Base-by-base conservation (phyloP, 164 flowering plant genomes). In the Vitis labrusca region DNA sequence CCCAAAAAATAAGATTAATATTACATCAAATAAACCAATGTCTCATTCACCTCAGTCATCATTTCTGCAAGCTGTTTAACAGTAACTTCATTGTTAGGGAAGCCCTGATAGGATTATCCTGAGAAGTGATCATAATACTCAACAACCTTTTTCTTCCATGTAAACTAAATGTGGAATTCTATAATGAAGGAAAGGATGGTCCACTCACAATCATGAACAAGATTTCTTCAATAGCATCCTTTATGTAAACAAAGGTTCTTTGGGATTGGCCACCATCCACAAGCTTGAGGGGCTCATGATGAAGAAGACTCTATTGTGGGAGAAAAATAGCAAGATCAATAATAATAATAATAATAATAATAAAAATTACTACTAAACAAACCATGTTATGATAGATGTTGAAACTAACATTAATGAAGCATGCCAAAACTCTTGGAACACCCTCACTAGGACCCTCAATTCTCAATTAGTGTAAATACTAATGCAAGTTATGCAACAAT, bases 381-480 rank as follows among this genome's bases (percentile, higher is more conserved):
- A 8, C 7, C 1, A 27, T 27, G 32, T 9, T 32, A 60, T 5
- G 29, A 14, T 14, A 52, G 27, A 48, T 49, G 44, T 12, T 57
- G 27, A 71, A 47, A 76, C 89, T 77, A 16, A 90, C 97, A 79
- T 92, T 92, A 76, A 93, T 92, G 69, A 92, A 92, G 83, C 97
- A 92, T 11, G 97, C 97, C 13, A 90, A 74, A 77, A 92, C 97
- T 71, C 95, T 79, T 15, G 97, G 97, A 65, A 90, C 93, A 65
- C 97, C 94, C 79, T 92, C 94, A 74, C 88, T 87, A 57, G 97
- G 97, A 69, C 97, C 95, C 76, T 92, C 97, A 85, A 92, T 80
- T 3, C 37, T 5, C 19, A 19, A 19, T 19, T 19, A 19, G 19
- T 19, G 19, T 19, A 19, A 19, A 32, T 32, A 32, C 37, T 32